These are phyloP conservation scores for Escallonia herrerae DNA, from an alignment of 129 eudicot species.

Conservation along the genomic window DNA sequence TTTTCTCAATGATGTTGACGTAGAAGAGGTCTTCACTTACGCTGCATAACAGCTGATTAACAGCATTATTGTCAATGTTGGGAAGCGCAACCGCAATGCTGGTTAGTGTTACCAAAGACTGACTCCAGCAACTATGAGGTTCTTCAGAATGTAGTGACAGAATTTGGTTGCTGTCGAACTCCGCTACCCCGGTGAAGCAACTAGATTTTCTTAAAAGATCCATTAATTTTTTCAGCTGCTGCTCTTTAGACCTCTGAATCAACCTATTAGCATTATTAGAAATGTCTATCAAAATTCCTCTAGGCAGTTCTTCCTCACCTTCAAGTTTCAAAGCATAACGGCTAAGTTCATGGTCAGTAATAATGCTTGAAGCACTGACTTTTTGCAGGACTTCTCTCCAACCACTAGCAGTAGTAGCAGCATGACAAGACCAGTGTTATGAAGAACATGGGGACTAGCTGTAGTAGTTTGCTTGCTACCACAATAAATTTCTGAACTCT, in stretches of 20 bases:
- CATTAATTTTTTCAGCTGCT: constrained; percentile 11
- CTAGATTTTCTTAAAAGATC: constrained; percentile 6
- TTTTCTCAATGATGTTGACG: constrained; percentile 17
- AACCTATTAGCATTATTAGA: background rate
- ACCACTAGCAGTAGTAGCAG: background rate
- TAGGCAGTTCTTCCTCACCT: constrained; percentile 12
- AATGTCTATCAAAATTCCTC: constrained; percentile 7
- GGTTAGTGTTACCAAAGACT: constrained; percentile 24
- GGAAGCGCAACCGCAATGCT: constrained; percentile 37
- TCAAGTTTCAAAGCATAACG: constrained; percentile 11
- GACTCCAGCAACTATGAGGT: constrained; percentile 18
- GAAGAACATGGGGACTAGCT: background rate
- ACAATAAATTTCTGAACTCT: constrained; percentile 5
- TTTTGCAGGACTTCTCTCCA: background rate
- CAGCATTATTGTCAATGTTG: background rate
- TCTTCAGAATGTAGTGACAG: background rate
- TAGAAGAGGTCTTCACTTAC: constrained; percentile 29
- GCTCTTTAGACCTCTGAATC: constrained; percentile 10
- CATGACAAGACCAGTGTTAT: constrained; percentile 1
- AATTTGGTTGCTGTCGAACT: constrained; percentile 7
- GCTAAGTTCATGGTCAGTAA: background rate
- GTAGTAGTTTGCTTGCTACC: background rate
- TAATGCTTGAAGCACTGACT: background rate
- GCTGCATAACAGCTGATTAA: constrained; percentile 3
- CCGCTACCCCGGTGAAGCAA: constrained; percentile 17